phyloP scores from a whole-genome alignment of 1,284 basidiomycete genomes.

The Sparassis latifolia region DNA sequence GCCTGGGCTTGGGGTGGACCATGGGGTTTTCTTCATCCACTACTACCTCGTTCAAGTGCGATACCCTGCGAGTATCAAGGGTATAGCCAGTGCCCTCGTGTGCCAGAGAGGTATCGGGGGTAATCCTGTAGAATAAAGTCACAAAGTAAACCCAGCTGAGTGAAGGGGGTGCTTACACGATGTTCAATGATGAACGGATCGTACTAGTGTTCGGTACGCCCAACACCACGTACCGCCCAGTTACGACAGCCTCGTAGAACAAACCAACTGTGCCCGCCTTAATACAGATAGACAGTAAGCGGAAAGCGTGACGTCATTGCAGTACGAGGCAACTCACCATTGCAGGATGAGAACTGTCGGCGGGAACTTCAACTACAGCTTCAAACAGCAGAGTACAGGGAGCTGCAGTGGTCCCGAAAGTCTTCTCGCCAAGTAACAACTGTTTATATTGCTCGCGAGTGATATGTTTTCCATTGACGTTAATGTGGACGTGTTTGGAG shows the following conservation, averaged over 20 bases:
- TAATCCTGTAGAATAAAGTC: not conserved
- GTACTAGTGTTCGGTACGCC: constrained; percentile 20
- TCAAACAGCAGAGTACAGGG: constrained; percentile 14
- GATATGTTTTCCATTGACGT: constrained; percentile 27
- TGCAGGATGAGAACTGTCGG: constrained; percentile 5
- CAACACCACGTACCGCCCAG: constrained; percentile 13
- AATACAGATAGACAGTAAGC: not conserved
- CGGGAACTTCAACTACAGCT: constrained; percentile 15
- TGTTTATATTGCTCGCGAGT: constrained; percentile 19
- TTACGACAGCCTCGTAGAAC: constrained; percentile 11
- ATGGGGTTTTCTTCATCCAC: not conserved
- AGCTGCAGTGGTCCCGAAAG: constrained; percentile 5
- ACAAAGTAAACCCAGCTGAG: not conserved
- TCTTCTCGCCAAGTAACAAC: constrained; percentile 14
- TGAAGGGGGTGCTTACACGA: constrained; percentile 14
- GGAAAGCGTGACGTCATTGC: too few species aligned
- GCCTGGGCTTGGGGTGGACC: too few species aligned
- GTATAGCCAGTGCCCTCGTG: not conserved
- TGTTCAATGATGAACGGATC: constrained; percentile 20
- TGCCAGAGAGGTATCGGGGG: not conserved
- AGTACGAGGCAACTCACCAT: constrained; percentile 5
- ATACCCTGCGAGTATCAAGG: not conserved
- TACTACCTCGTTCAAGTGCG: not conserved
- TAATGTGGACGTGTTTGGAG: constrained; percentile 20
- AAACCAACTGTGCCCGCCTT: constrained; percentile 21